Evolutionary conservation across 2,329 filamentous ascomycete species (phyloP).

Genomic region (Ophiostoma ulmi): DNA sequence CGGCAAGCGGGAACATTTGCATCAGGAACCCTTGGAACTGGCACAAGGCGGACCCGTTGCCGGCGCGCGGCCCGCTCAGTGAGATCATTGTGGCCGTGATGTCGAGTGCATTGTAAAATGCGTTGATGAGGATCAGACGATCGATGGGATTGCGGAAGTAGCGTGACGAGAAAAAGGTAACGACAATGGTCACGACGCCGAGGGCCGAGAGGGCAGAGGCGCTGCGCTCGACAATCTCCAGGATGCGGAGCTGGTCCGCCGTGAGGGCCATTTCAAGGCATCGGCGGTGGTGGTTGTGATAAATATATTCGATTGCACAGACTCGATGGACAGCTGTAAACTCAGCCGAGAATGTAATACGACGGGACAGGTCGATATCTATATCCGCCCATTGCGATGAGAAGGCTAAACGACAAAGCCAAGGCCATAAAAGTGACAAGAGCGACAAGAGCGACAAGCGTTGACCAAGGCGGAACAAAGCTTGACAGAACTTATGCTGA

Average conservation of each 20-base stretch:
- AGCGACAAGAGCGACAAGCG: neutral
- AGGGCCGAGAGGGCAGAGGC: slow-evolving; percentile 34
- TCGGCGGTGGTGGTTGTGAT: neutral
- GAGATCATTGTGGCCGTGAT: slow-evolving; percentile 39
- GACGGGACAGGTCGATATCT: neutral
- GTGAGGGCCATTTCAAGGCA: slow-evolving; percentile 27
- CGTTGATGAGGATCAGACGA: slow-evolving; percentile 38
- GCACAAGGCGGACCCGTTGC: slow-evolving; percentile 34
- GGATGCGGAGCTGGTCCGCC: slow-evolving; percentile 29
- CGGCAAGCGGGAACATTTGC: slow-evolving; percentile 38
- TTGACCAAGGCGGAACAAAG: neutral
- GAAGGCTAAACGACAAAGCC: neutral
- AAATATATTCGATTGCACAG: too few species aligned
- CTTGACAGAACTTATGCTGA: neutral
- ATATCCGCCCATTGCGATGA: neutral
- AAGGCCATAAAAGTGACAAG: neutral
- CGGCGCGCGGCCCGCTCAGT: slow-evolving; percentile 35
- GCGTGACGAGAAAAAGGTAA: slow-evolving; percentile 32
- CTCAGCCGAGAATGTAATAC: too few species aligned
- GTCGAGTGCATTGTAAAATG: slow-evolving; percentile 37
- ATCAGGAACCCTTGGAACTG: slow-evolving; percentile 38
- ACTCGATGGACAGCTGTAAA: too few species aligned
- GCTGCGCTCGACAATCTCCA: slow-evolving; percentile 33
- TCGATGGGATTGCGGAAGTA: slow-evolving; percentile 39
- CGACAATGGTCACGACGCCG: slow-evolving; percentile 36